phyloP scores from a whole-genome alignment of 345 rosid species.

The Pugionium cornutum region DNA sequence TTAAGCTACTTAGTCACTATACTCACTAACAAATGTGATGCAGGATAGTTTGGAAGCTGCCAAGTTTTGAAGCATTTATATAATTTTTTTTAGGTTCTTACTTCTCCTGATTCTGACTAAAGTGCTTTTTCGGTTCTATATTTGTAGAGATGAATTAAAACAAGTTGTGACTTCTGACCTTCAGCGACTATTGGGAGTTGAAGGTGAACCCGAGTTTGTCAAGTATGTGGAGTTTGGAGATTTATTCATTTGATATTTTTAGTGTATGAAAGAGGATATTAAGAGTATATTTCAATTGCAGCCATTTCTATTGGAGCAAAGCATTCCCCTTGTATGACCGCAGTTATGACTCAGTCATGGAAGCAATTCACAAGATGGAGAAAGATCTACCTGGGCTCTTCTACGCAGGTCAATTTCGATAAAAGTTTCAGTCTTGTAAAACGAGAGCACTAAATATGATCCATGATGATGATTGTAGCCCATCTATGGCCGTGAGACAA shows the following conservation, averaged over 20 bases:
- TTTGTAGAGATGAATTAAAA: slow-evolving; percentile 64
- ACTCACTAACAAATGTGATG: neutral
- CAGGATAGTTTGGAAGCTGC: neutral
- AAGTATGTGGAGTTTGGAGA: slow-evolving; percentile 51
- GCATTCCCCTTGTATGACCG: slow-evolving; percentile 79
- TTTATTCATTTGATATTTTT: neutral
- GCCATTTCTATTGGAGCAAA: slow-evolving; percentile 89
- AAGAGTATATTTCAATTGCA: slow-evolving; percentile 43
- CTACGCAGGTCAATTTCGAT: slow-evolving; percentile 75
- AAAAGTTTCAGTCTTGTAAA: slow-evolving; percentile 20
- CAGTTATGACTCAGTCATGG: slow-evolving; percentile 62
- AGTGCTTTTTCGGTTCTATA: neutral
- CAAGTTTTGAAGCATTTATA: neutral
- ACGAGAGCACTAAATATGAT: slow-evolving; percentile 3
- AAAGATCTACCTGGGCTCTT: slow-evolving; percentile 86
- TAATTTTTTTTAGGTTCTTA: slow-evolving; percentile 3
- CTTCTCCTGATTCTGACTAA: neutral
- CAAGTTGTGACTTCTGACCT: slow-evolving; percentile 83
- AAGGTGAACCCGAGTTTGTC: slow-evolving; percentile 82
- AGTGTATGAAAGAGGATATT: slow-evolving; percentile 10
- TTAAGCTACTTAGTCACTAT: slow-evolving; percentile 5
- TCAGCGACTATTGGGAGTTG: slow-evolving; percentile 73
- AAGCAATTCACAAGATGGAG: slow-evolving; percentile 80
- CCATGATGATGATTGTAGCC: slow-evolving; percentile 7
- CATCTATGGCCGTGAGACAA: slow-evolving; percentile 5